Base-by-base conservation (phyloP, 805 yeast genomes). In the Candida hispaniensis region DNA sequence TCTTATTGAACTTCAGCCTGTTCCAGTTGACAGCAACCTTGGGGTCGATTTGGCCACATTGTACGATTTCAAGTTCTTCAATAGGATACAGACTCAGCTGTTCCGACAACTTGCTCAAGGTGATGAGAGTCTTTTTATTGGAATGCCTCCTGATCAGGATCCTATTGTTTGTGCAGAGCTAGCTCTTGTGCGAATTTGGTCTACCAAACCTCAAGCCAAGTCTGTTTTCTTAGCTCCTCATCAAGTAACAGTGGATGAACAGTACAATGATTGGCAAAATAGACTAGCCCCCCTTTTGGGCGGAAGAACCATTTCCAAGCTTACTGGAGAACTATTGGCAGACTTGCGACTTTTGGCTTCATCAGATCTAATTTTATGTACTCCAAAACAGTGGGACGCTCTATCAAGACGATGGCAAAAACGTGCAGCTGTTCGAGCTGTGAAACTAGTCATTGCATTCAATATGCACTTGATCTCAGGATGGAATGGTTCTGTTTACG, bases 401-500 rank as follows among this genome's bases (percentile, higher is more conserved):
- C 47, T 85, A 1, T 71, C 93, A 0, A 69, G 88, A 42, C 64
- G 85, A 29, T 86, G 97, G 97, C 75, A 75, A 45, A 79, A 75
- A 44, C 64, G 93, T 39, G 73, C 70, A 44, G 73, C 44, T 43
- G 61, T 88, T 4, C 82, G 77, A 41, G 51, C 69, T 0, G 69
- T 88, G 18, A 83, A 73, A 28, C 52, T 82, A 18, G 48, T 83
- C 2, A 67, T 91, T 33, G 73, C 71, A 22, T 94, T 82, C 52
- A 83, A 82, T 48, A 56, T 71, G 11, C 94, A 88, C 46, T 47
- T 56, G 18, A 53, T 86, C 12, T 82, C 85, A 2, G 77, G 78
- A 0, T 30, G 44, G 4, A 51, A 49, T 10, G 93, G 94, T 0
- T 56, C 72, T 2, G 51, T 59, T 1, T 85, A 85, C 50, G 99